Evolutionary conservation across 371 early-diverging fungal species (phyloP).

Genomic region (Circinella minor): DNA sequence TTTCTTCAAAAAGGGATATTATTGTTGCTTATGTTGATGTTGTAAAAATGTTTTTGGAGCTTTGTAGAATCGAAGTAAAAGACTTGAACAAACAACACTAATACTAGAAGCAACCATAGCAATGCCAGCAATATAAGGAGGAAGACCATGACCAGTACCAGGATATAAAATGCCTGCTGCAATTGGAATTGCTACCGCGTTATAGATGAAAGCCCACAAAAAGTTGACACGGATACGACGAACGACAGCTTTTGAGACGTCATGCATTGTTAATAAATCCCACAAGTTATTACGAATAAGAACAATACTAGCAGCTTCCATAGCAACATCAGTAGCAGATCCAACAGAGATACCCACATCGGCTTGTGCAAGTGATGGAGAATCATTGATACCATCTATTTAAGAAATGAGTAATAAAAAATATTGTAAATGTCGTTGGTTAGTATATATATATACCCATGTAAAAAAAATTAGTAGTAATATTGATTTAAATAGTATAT

Average conservation of each 20-base stretch:
- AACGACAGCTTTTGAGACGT: conserved; percentile 66
- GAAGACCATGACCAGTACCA: conserved; percentile 52
- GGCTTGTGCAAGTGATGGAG: conserved; percentile 87
- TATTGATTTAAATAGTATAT: not conserved
- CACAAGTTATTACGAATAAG: conserved; percentile 72
- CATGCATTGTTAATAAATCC: conserved; percentile 70
- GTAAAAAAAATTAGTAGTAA: too few relatives aligned
- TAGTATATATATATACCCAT: too few relatives aligned
- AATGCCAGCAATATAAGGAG: conserved; percentile 78
- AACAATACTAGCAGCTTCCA: conserved; percentile 79
- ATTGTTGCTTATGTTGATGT: not conserved
- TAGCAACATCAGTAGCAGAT: conserved; percentile 82
- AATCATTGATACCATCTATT: conserved; percentile 94
- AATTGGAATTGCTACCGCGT: conserved; percentile 76
- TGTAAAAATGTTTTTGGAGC: conserved; percentile 30
- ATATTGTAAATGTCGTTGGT: too few relatives aligned
- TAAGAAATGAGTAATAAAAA: not conserved
- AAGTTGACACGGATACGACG: conserved; percentile 79
- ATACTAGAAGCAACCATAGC: conserved; percentile 85
- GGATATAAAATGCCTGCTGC: conserved; percentile 82
- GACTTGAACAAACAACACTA: conserved; percentile 75
- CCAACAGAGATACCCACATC: conserved; percentile 86
- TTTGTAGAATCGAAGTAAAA: conserved; percentile 62
- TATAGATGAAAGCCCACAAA: conserved; percentile 83
- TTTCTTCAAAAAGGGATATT: too few relatives aligned